These are phyloP conservation scores for Aspergillus affinis DNA, from an alignment of 495 filamentous ascomycete species.

Conservation along the genomic window DNA sequence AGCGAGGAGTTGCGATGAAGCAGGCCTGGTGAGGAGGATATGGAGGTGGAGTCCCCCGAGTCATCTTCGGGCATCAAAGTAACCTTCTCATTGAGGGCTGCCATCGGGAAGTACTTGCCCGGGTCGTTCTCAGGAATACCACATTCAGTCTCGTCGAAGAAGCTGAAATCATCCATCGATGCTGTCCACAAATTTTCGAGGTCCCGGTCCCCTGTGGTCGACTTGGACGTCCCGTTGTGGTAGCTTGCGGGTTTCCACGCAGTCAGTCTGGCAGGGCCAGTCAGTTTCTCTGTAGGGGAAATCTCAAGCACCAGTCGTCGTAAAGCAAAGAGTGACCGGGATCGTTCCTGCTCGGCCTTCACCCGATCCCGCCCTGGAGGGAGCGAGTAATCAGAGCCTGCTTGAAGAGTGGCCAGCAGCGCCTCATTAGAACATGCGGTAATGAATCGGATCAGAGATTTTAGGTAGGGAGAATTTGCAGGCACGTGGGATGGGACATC, in stretches of 20 bases:
- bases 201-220: conserved; percentile 61
- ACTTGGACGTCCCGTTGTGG: conserved; percentile 44
- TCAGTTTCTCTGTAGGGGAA: conserved; percentile 32
- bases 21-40: conserved; percentile 12
- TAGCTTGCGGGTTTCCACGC: conserved; percentile 40
- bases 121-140: conserved; percentile 49
- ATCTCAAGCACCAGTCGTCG: conserved; percentile 58
- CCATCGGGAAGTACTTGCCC: conserved; percentile 45
- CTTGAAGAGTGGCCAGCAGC: conserved; percentile 54
- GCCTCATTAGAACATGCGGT: conserved; percentile 59
- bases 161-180: conserved; percentile 60
- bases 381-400: conserved; percentile 49
- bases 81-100: conserved; percentile 45
- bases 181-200: conserved; percentile 61
- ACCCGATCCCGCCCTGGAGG: conserved; percentile 46
- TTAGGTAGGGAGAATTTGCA: conserved; percentile 40
- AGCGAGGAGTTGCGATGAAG: conserved; percentile 4
- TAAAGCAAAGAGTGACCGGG: conserved; percentile 54
- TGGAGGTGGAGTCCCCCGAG: conserved; percentile 14
- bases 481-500: conserved; percentile 56
- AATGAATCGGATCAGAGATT: conserved; percentile 56
- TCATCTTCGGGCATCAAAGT: conserved; percentile 36
- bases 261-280: conserved; percentile 19
- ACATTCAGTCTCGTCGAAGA: conserved; percentile 63
- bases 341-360: conserved; percentile 42